Conservation (phyloP, 2,329 filamentous ascomycete genomes). For the Aspergillus phoenicis region DNA sequence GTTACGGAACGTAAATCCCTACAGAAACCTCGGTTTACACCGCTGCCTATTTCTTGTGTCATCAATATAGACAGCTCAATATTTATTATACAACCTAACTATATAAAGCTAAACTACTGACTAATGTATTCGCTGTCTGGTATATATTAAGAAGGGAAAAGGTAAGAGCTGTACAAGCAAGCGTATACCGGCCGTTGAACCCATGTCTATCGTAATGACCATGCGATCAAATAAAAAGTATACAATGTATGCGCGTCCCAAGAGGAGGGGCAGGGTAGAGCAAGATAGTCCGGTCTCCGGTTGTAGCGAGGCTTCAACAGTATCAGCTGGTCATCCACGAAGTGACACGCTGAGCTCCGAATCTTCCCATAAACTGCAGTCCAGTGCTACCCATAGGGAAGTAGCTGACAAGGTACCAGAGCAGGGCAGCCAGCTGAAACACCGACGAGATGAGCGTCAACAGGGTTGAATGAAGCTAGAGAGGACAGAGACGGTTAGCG, state of each 20-base stretch:
- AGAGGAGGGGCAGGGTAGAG: not conserved
- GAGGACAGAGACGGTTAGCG: constrained; percentile 25
- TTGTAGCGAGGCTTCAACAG: not conserved
- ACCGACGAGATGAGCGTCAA: constrained; percentile 84
- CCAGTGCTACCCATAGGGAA: constrained; percentile 95
- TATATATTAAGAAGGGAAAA: no score
- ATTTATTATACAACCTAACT: no score
- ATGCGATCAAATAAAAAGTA: not conserved
- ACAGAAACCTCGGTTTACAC: no score
- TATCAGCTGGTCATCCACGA: constrained; percentile 80
- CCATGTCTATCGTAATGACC: not conserved
- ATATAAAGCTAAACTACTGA: no score
- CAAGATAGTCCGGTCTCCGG: not conserved
- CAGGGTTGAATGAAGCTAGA: constrained; percentile 77
- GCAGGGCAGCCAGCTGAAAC: constrained; percentile 76
- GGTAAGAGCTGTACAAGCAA: not conserved
- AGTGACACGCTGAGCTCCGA: constrained; percentile 80
- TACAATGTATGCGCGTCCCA: not conserved
- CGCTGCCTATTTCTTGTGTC: no score
- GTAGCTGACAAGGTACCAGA: constrained; percentile 96
- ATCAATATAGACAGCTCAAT: no score
- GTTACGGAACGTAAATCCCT: no score
- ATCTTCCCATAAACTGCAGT: constrained; percentile 79
- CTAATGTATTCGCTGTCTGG: no score
- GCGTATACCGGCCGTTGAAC: not conserved